phyloP scores from a whole-genome alignment of 2,329 filamentous ascomycete genomes.

The Fusarium odoratissimum region DNA sequence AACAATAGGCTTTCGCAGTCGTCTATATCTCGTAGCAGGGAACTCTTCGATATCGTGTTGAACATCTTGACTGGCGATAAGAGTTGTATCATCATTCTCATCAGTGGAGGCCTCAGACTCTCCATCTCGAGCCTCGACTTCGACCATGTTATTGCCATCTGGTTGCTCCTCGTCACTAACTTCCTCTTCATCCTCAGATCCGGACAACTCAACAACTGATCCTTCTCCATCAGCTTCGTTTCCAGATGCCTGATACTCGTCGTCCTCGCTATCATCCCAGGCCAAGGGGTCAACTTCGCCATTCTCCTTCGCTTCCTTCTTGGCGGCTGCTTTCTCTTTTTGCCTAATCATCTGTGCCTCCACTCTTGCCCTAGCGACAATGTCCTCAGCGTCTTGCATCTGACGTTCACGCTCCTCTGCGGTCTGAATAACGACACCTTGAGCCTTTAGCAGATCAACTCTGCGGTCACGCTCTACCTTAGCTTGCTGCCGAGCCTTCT shows the following conservation, averaged over 20 bases:
- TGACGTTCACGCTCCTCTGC: slow-evolving; percentile 87
- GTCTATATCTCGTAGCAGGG: slow-evolving; percentile 57
- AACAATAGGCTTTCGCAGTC: slow-evolving; percentile 62
- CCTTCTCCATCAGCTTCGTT: slow-evolving; percentile 54
- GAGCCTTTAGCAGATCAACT: slow-evolving; percentile 79
- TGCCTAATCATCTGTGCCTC: slow-evolving; percentile 81
- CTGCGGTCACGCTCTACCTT: slow-evolving; percentile 80
- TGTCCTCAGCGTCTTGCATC: slow-evolving; percentile 85
- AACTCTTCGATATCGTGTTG: slow-evolving; percentile 51
- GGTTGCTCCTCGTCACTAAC: slow-evolving; percentile 51
- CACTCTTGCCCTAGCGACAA: slow-evolving; percentile 84
- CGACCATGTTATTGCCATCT: slow-evolving; percentile 48
- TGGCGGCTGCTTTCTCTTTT: slow-evolving; percentile 78
- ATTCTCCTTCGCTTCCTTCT: slow-evolving; percentile 66
- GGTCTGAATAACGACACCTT: slow-evolving; percentile 84
- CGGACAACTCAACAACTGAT: slow-evolving; percentile 57
- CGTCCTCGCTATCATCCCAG: slow-evolving; percentile 69
- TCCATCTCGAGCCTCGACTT: slow-evolving; percentile 57
- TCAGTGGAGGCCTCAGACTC: slow-evolving; percentile 48
- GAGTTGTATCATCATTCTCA: slow-evolving; percentile 44
- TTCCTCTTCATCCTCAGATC: slow-evolving; percentile 56
- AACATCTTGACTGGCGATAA: slow-evolving; percentile 54
- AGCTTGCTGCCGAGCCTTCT: slow-evolving; percentile 83
- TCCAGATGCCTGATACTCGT: slow-evolving; percentile 58
- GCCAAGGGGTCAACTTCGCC: slow-evolving; percentile 63